These are phyloP conservation scores for Uronychia setigera DNA, from an alignment of 73 alveolate genomes.

Conservation along the genomic window DNA sequence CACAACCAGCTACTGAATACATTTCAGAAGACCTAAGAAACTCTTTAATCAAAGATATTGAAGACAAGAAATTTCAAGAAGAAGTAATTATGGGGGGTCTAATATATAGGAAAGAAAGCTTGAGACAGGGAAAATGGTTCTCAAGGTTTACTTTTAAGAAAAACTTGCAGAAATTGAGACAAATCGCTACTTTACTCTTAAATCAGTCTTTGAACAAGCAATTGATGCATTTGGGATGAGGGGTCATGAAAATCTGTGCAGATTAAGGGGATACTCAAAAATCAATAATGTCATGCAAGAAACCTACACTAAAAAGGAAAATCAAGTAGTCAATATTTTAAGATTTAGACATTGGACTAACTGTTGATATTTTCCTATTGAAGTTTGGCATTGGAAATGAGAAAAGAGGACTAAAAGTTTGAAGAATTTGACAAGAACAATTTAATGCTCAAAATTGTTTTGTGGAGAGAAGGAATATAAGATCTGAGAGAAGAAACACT, in stretches of 20 bases:
- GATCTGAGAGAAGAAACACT: not conserved
- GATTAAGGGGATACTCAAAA: conserved; percentile 5
- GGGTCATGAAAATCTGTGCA: not conserved
- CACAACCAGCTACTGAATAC: conserved; percentile 38
- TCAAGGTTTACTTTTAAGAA: conserved; percentile 4
- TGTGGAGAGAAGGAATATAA: not conserved
- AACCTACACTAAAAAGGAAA: conserved; percentile 6
- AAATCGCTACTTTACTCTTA: not conserved
- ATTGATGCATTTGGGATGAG: not conserved
- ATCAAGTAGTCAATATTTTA: not conserved
- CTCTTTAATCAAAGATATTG: conserved; percentile 62
- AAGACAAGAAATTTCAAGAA: conserved; percentile 54
- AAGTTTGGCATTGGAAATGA: not conserved
- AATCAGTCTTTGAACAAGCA: not conserved
- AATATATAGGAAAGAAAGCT: conserved; percentile 62
- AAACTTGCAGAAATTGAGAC: not conserved
- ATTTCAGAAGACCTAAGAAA: conserved; percentile 57
- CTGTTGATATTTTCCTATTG: not conserved
- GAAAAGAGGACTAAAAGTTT: not conserved
- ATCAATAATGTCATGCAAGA: not conserved
- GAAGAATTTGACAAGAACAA: not conserved
- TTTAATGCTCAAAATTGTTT: not conserved
- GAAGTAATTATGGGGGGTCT: not conserved
- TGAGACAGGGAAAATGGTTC: not conserved
- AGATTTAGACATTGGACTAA: not conserved